A percentile compares a stretch with the other conserved stretches of the same genome.
phyloP scores from a whole-genome alignment of 495 filamentous ascomycete species.

The Penicillium bovifimosum region DNA sequence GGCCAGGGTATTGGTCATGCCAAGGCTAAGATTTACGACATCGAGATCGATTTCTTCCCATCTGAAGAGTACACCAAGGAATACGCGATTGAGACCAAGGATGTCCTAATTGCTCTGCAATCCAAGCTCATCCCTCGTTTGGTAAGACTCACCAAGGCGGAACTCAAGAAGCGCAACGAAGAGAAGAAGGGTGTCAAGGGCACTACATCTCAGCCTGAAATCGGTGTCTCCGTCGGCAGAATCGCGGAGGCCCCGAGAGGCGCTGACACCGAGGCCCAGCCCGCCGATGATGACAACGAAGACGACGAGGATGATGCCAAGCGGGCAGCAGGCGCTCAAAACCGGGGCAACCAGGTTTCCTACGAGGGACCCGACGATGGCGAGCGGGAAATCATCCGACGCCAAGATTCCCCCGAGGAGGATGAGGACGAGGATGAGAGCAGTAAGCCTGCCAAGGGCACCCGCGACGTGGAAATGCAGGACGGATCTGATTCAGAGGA shows the following conservation, averaged over 20 bases:
- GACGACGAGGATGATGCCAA: constrained; percentile 86
- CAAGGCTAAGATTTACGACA: constrained; percentile 76
- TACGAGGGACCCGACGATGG: constrained; percentile 92
- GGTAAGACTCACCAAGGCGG: constrained; percentile 59
- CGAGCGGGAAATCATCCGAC: constrained; percentile 65
- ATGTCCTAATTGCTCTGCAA: constrained; percentile 76
- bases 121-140: constrained; percentile 68
- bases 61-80: constrained; percentile 72
- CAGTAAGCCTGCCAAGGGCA: constrained; percentile 6
- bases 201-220: constrained; percentile 67
- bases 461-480: constrained; percentile 28
- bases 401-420: constrained; percentile 36
- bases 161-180: constrained; percentile 70
- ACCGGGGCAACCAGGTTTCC: constrained; percentile 71
- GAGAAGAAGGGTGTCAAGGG: constrained; percentile 54
- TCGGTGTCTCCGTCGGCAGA: constrained; percentile 70
- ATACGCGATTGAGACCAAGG: constrained; percentile 73
- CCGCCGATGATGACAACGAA: constrained; percentile 66
- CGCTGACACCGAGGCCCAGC: constrained; percentile 52
- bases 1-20: constrained; percentile 58
- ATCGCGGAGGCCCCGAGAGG: constrained; percentile 56
- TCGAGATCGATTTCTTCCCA: constrained; percentile 79
- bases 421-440: constrained; percentile 42
- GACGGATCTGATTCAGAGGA: constrained; percentile 26
- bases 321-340: constrained; percentile 64